phyloP scores from a whole-genome alignment of 1,284 basidiomycete genomes.

The Flammula alnicola region DNA sequence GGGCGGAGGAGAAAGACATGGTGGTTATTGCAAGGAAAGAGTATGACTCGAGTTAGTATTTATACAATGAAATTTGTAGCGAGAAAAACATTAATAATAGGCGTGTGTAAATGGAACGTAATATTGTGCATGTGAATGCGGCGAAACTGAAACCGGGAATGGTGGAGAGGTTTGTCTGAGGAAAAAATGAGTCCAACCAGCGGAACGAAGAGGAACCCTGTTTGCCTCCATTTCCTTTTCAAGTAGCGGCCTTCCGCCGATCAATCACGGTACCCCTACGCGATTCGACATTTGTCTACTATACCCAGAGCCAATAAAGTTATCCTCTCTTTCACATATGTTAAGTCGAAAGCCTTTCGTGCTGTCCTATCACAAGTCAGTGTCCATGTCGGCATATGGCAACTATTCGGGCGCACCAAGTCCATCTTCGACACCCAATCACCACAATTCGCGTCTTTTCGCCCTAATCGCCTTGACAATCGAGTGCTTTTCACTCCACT shows the following conservation, averaged over 20 bases:
- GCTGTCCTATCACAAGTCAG: constrained; percentile 3
- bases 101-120: constrained; percentile 15
- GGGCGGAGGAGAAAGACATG: constrained; percentile 24
- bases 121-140: constrained; percentile 34
- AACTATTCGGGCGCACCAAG: background rate
- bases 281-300: constrained; percentile 4
- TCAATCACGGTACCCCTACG: constrained; percentile 32
- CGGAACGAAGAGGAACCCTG: constrained; percentile 32
- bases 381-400: background rate
- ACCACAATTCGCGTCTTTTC: constrained; percentile 67
- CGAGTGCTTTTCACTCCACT: constrained; percentile 65
- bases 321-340: background rate
- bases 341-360: background rate
- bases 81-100: constrained; percentile 20
- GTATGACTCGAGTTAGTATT: constrained; percentile 24
- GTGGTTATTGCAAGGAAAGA: constrained; percentile 13
- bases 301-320: background rate
- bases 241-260: constrained; percentile 39
- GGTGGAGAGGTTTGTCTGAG: constrained; percentile 22
- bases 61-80: constrained; percentile 31
- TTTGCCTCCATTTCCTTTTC: constrained; percentile 29
- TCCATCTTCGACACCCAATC: constrained; percentile 22
- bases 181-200: constrained; percentile 14
- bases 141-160: constrained; percentile 23
- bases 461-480: constrained; percentile 56